Evolutionary conservation across 1,284 basidiomycete genomes (phyloP).

Genomic region (Marasmius fiardii): DNA sequence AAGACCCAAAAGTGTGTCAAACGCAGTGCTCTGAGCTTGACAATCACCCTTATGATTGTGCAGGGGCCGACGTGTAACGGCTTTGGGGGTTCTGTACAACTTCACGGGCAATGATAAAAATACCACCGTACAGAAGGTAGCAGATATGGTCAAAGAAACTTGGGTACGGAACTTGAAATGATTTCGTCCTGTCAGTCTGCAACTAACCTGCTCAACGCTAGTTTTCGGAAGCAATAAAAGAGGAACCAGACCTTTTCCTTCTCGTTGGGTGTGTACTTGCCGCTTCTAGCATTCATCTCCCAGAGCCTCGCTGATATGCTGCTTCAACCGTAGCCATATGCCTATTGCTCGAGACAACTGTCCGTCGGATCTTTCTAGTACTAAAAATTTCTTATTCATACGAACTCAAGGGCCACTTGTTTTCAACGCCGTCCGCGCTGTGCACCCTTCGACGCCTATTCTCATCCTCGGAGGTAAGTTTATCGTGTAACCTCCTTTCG

Average conservation of each 20-base stretch:
- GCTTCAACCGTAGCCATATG: conserved; percentile 71
- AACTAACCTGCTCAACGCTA: conserved; percentile 22
- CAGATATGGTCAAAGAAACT: conserved; percentile 70
- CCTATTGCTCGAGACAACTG: conserved; percentile 63
- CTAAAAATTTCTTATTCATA: conserved; percentile 6
- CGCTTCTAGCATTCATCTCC: background rate
- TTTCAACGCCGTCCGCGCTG: conserved; percentile 70
- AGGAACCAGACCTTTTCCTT: conserved; percentile 81
- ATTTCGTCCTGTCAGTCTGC: background rate
- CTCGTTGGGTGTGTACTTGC: conserved; percentile 52
- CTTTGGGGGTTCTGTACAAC: conserved; percentile 79
- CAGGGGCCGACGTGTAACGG: conserved; percentile 71
- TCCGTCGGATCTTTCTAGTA: conserved; percentile 16
- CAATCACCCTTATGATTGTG: conserved; percentile 5
- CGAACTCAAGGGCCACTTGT: conserved; percentile 57
- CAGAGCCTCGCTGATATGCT: background rate
- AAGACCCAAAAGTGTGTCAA: conserved; percentile 60
- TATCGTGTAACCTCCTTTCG: background rate
- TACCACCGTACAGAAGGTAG: conserved; percentile 72
- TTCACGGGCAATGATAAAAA: conserved; percentile 65
- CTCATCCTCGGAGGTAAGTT: conserved; percentile 69
- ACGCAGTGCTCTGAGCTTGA: background rate
- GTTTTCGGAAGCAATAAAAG: conserved; percentile 76
- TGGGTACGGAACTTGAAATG: conserved; percentile 43
- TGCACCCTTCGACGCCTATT: conserved; percentile 74